Percentiles rank a stretch among this genome's conserved stretches.
Conservation (phyloP, 371 early-diverging fungal genomes). For the Choanephora cucurbitarum region DNA sequence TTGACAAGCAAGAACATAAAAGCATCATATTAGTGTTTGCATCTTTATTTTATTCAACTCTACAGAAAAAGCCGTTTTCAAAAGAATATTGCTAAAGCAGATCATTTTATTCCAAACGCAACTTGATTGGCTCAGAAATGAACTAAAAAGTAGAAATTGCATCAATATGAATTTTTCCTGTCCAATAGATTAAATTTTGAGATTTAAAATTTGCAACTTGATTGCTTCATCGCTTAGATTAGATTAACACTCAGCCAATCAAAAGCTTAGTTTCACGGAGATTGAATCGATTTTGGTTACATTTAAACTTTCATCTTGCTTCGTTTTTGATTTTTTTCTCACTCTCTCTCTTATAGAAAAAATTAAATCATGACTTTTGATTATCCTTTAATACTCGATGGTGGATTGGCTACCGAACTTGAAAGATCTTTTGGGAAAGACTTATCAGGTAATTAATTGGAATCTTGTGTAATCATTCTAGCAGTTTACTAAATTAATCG, state of each 20-base stretch:
- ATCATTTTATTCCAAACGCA: too few species aligned
- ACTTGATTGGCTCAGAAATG: too few species aligned
- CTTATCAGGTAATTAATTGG: conserved; percentile 28
- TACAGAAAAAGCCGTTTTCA: too few species aligned
- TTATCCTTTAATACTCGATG: conserved; percentile 51
- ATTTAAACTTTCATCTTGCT: background rate
- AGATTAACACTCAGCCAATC: too few species aligned
- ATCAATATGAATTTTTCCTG: background rate
- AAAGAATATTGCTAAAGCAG: too few species aligned
- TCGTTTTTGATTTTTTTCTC: conserved; percentile 18
- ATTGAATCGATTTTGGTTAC: too few species aligned
- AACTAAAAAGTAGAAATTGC: background rate
- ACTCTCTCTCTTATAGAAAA: conserved; percentile 38
- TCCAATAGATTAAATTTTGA: background rate
- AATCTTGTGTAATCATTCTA: background rate
- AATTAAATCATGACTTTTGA: conserved; percentile 47
- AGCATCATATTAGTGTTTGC: too few species aligned
- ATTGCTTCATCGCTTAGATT: background rate
- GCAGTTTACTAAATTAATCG: too few species aligned
- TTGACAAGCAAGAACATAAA: too few species aligned
- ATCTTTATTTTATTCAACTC: too few species aligned
- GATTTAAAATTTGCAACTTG: background rate
- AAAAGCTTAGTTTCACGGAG: too few species aligned
- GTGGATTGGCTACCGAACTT: conserved; percentile 54
- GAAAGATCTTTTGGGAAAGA: conserved; percentile 42